A percentile compares a stretch with the other conserved stretches of the same genome.
Conservation (phyloP, 2,329 filamentous ascomycete species). For the Aspergillus caelatus region DNA sequence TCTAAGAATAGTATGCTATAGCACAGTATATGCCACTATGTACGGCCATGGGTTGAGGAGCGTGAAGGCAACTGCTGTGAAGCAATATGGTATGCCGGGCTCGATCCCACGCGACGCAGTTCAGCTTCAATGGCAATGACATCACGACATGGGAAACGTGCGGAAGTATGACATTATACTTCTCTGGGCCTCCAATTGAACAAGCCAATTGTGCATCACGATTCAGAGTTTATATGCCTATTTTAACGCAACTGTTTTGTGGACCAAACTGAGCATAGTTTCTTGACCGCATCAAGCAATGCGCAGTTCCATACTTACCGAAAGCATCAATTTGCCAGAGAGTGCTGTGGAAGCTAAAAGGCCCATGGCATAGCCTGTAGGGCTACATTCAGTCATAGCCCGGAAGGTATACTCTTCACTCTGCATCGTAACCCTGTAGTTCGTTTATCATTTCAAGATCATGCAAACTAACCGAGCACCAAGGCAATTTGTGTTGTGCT, state of each 20-base stretch:
- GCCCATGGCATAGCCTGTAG: neutral
- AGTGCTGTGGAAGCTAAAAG: neutral
- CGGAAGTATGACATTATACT: neutral
- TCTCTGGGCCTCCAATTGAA: neutral
- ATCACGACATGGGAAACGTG: neutral
- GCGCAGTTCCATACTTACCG: neutral
- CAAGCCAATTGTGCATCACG: neutral
- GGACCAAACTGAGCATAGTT: neutral
- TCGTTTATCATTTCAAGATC: neutral
- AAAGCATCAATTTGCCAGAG: neutral
- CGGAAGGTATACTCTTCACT: neutral
- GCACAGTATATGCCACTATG: neutral
- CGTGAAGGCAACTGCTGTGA: neutral
- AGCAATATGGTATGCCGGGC: neutral
- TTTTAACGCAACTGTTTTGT: neutral
- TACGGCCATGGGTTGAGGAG: neutral
- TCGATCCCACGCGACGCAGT: neutral
- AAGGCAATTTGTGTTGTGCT: slow-evolving; percentile 47
- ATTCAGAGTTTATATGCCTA: neutral
- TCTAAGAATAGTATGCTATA: neutral
- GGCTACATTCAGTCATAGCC: accelerated
- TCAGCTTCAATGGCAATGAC: neutral
- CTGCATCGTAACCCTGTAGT: neutral
- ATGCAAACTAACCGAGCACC: slow-evolving; percentile 10
- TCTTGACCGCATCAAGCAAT: neutral